Evolutionary conservation across 1,284 basidiomycete genomes (phyloP), one percentile per base, ranked within the genome.

Genomic region (Singerocomus rubriflavus): DNA sequence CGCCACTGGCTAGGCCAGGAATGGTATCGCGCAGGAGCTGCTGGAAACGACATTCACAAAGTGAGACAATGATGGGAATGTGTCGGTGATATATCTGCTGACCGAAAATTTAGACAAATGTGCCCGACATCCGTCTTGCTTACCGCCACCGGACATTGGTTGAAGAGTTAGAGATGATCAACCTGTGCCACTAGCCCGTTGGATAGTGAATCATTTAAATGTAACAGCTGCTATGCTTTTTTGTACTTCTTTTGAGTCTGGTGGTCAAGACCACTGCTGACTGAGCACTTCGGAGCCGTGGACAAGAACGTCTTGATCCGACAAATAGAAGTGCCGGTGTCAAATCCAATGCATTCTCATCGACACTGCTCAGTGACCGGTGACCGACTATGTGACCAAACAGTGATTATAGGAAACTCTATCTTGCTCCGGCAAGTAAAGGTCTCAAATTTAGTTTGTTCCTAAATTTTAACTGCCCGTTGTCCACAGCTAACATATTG

Each of bases 1-100:
- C 85, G 93, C 13, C 97, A 98, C 70, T 99, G 97, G 96, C 76
- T 97, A 4, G 93, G 94, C 0, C 79, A 88, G 55, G 74, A 88
- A 55, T 98, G 93, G 89, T 96, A 93, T 68, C 74, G 92, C 26
- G 88, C 92, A 5, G 93, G 93, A 27, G 82, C 88, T 3, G 82
- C 82, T 9, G 93, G 93, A 4, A 97, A 97, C 65, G 90, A 94
- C 58, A 96, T 96, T 52, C 80, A 94, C 70, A 95, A 93, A 81
- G 91, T 88, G 36, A 27, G 69, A 62, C 33, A 39, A 43, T 52
- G 34, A 29, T 51, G 30, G 21, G 14, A 42, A 40, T 44, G 34
- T 40, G 31, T 43, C 38, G 31, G 34, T 7, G 39, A 54, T 54
- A 43, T 53, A 55, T 47, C 57, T 27, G 44, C 36, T 56, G 49